Conservation (phyloP, 106 monocot species). For the Cymbidium sinense region DNA sequence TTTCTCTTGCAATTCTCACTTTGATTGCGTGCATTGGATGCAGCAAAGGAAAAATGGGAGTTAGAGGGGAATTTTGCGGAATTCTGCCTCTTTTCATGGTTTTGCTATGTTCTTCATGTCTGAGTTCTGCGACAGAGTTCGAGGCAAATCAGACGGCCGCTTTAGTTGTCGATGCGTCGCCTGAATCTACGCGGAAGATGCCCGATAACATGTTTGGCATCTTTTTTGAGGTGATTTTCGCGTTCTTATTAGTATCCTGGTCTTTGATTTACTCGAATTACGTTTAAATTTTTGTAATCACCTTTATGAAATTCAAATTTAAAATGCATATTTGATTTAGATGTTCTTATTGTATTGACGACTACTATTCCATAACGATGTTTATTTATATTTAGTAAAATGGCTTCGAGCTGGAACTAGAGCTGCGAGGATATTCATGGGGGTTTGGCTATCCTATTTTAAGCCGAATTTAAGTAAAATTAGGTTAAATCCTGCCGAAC, state of each 20-base stretch:
- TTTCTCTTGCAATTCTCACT: not conserved
- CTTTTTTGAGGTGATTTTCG: slow-evolving; percentile 47
- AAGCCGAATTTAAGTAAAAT: too few species aligned
- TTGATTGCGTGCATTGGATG: not conserved
- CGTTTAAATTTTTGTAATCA: not conserved
- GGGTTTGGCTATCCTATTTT: too few species aligned
- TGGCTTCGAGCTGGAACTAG: not conserved
- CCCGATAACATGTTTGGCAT: slow-evolving; percentile 52
- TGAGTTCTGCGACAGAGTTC: slow-evolving; percentile 13
- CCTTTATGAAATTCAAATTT: too few species aligned
- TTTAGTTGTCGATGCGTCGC: slow-evolving; percentile 43
- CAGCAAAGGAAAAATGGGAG: slow-evolving; percentile 17
- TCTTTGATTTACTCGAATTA: not conserved
- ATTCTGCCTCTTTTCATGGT: slow-evolving; percentile 15
- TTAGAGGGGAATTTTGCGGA: not conserved
- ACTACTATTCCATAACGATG: not conserved
- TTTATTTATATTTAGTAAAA: not conserved
- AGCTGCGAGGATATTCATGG: not conserved
- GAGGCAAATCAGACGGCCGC: slow-evolving; percentile 28
- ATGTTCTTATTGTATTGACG: not conserved
- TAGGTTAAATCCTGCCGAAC: too few species aligned
- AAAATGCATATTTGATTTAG: too few species aligned
- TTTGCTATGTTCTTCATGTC: slow-evolving; percentile 13
- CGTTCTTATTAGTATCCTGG: not conserved
- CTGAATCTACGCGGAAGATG: slow-evolving; percentile 22